Conservation (phyloP, 306 rosid genomes). For the Vigna mungo region DNA sequence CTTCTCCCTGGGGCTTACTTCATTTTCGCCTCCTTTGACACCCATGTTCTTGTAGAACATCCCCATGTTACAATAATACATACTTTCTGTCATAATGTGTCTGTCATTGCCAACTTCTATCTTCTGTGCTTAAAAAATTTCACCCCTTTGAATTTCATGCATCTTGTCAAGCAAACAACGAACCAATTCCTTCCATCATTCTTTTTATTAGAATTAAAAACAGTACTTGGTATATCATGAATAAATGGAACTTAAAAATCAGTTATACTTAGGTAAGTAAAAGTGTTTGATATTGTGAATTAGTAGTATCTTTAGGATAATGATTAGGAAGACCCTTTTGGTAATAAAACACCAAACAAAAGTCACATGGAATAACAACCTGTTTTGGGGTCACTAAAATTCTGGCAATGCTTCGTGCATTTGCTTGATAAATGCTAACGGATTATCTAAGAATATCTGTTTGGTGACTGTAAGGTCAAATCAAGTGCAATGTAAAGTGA, state of each 20-base stretch:
- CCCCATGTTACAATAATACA: constrained; percentile 47
- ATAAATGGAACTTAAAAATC: no score
- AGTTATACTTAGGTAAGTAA: not conserved
- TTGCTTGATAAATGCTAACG: constrained; percentile 43
- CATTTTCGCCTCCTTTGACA: constrained; percentile 31
- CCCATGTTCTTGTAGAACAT: constrained; percentile 24
- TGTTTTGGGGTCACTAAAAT: constrained; percentile 36
- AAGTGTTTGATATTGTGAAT: not conserved
- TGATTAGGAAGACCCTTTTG: constrained; percentile 19
- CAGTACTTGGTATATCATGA: not conserved
- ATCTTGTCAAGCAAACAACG: constrained; percentile 26
- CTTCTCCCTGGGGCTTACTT: constrained; percentile 42
- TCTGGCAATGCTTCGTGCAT: constrained; percentile 32
- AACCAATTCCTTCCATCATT: constrained; percentile 21
- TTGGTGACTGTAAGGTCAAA: constrained; percentile 66
- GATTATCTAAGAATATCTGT: constrained; percentile 46
- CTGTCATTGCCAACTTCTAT: constrained; percentile 32
- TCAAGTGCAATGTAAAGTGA: constrained; percentile 54
- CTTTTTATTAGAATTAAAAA: not conserved
- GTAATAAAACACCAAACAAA: constrained; percentile 40
- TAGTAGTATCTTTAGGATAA: not conserved
- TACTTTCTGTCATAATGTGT: constrained; percentile 45
- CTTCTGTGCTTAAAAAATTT: constrained; percentile 11
- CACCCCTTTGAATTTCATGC: not conserved
- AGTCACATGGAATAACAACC: constrained; percentile 50